phyloP scores from a whole-genome alignment of 176 grass and related monocot species.

The Puccinellia tenuiflora region DNA sequence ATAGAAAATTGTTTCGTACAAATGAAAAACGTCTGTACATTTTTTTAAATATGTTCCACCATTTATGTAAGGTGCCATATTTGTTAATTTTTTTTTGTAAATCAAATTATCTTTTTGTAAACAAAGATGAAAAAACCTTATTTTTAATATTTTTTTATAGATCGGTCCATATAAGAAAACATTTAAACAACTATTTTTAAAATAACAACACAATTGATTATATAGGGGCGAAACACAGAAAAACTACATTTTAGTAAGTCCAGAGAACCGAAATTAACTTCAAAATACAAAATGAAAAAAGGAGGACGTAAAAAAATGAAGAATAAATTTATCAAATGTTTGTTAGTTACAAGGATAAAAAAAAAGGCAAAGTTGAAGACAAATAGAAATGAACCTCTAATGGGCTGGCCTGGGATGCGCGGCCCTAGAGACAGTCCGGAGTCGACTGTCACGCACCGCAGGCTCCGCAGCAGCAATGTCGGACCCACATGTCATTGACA shows the following conservation, averaged over 20 bases:
- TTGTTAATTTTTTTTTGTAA: not conserved
- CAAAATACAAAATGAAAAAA: too few species aligned
- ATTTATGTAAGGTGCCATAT: not conserved
- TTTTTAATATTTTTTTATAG: too few species aligned
- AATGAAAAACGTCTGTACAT: not conserved
- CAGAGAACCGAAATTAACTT: too few species aligned
- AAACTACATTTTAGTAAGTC: not conserved
- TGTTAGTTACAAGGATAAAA: too few species aligned
- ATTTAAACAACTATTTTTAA: not conserved
- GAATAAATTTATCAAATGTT: too few species aligned
- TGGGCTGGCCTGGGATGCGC: not conserved
- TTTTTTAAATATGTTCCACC: not conserved
- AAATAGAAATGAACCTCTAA: too few species aligned
- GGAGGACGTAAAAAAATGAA: too few species aligned
- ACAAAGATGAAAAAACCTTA: not conserved
- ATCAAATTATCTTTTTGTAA: not conserved
- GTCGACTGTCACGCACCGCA: not conserved
- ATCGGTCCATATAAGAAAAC: not conserved
- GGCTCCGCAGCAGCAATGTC: not conserved
- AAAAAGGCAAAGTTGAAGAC: too few species aligned
- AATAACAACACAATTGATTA: not conserved
- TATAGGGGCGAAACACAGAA: not conserved
- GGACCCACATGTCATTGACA: constrained; percentile 3
- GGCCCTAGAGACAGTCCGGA: not conserved
- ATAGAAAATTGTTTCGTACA: not conserved